phyloP scores from a whole-genome alignment of 208 protist species.

The Trypanosoma vivax region DNA sequence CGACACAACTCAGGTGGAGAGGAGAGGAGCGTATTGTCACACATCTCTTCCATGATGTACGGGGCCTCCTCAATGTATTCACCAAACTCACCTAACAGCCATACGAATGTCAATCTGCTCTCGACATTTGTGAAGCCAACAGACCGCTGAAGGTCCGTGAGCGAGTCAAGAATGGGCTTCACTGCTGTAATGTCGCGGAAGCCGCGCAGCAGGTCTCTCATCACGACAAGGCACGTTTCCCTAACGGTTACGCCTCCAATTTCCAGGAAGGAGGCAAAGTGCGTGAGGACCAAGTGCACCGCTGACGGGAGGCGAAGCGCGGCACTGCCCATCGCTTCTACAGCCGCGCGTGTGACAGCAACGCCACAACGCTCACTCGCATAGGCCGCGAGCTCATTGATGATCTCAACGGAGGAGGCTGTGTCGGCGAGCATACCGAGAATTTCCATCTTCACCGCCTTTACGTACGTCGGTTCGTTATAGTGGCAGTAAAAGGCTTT shows the following conservation, averaged over 20 bases:
- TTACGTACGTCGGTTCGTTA: slow-evolving; percentile 78
- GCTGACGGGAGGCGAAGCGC: slow-evolving; percentile 22
- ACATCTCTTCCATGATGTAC: slow-evolving; percentile 87
- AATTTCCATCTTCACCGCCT: slow-evolving; percentile 82
- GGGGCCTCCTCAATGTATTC: slow-evolving; percentile 84
- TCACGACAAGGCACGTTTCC: slow-evolving; percentile 48
- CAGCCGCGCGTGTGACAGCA: slow-evolving; percentile 14
- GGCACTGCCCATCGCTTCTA: slow-evolving; percentile 31
- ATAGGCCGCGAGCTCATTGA: slow-evolving; percentile 75
- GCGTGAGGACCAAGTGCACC: slow-evolving; percentile 15
- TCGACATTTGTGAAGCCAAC: slow-evolving; percentile 46
- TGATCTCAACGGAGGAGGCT: slow-evolving; percentile 40
- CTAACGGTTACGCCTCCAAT: slow-evolving; percentile 41
- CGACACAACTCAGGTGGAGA: slow-evolving; percentile 52
- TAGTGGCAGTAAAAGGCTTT: slow-evolving; percentile 64
- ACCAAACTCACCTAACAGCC: slow-evolving; percentile 89
- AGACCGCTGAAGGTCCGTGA: slow-evolving; percentile 36
- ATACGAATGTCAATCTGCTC: slow-evolving; percentile 61
- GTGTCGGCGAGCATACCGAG: slow-evolving; percentile 44
- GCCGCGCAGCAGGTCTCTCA: slow-evolving; percentile 76
- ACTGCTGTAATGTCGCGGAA: slow-evolving; percentile 46
- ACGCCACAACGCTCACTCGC: slow-evolving; percentile 25
- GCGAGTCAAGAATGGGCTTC: slow-evolving; percentile 33
- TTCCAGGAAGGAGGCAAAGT: slow-evolving; percentile 63
- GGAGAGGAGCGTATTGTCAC: slow-evolving; percentile 29